A percentile compares a stretch with the other conserved stretches of the same genome.
Evolutionary conservation across 768 basidiomycete genomes (phyloP).

Genomic region (Hygrophoropsis aurantiaca): DNA sequence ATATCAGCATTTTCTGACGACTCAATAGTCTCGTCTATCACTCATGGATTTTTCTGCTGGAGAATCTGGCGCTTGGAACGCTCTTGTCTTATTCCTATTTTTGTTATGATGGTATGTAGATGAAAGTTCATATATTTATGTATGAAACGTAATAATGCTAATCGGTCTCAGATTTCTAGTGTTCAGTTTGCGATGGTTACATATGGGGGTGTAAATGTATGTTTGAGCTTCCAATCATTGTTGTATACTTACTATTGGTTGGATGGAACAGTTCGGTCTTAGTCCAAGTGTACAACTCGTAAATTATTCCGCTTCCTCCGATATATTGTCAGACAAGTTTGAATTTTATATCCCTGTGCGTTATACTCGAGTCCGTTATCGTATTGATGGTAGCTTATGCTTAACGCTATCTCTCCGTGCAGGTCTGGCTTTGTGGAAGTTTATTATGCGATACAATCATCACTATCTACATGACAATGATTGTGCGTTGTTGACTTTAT

Average conservation of each 20-base stretch:
- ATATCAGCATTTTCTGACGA: too few relatives aligned
- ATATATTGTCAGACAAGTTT: neutral
- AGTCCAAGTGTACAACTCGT: too few relatives aligned
- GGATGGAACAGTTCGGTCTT: too few relatives aligned
- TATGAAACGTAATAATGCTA: too few relatives aligned
- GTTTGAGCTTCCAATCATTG: too few relatives aligned
- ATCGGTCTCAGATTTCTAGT: slow-evolving; percentile 18
- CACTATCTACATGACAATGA: slow-evolving; percentile 16
- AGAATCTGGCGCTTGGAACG: slow-evolving; percentile 11
- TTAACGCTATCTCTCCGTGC: neutral
- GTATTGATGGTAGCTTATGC: too few relatives aligned
- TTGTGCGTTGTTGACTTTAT: slow-evolving; percentile 2
- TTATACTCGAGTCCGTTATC: too few relatives aligned
- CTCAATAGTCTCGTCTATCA: slow-evolving; percentile 12
- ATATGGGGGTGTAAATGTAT: slow-evolving; percentile 3
- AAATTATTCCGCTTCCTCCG: slow-evolving; percentile 9
- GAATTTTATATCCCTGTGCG: slow-evolving; percentile 9
- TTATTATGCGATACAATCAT: slow-evolving; percentile 17
- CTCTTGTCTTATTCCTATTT: neutral
- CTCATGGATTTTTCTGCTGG: slow-evolving; percentile 24
- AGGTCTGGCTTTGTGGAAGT: slow-evolving; percentile 23
- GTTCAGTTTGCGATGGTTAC: slow-evolving; percentile 19
- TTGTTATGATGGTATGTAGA: slow-evolving; percentile 15
- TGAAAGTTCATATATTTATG: too few relatives aligned
- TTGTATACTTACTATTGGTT: too few relatives aligned